These are phyloP conservation scores for Phellinidium pouzarii DNA, from an alignment of 1,284 basidiomycete species.

Conservation along the genomic window DNA sequence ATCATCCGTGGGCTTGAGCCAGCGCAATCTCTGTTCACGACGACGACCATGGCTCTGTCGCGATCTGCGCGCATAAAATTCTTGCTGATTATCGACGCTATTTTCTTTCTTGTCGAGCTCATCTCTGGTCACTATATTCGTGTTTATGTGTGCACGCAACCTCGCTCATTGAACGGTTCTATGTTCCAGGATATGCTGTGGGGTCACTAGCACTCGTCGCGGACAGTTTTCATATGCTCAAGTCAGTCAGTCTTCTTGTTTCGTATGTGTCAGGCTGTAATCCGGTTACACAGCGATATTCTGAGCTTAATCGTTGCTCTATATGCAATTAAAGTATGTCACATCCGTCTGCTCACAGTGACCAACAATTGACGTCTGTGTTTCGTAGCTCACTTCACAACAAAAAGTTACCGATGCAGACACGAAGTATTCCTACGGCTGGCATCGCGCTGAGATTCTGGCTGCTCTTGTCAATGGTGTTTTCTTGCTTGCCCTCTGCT, in stretches of 20 bases:
- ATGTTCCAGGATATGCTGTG: constrained; percentile 74
- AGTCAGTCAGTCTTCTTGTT: constrained; percentile 43
- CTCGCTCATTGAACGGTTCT: constrained; percentile 9
- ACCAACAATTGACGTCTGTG: constrained; percentile 13
- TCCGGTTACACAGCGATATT: constrained; percentile 62
- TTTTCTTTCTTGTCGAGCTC: constrained; percentile 93
- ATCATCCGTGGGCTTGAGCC: not conserved
- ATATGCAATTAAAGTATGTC: constrained; percentile 88
- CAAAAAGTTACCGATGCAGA: constrained; percentile 24
- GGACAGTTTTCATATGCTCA: constrained; percentile 98
- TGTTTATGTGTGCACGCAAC: not conserved
- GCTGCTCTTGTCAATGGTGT: constrained; percentile 95
- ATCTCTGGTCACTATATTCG: constrained; percentile 48
- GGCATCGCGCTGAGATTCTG: constrained; percentile 98
- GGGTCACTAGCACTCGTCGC: constrained; percentile 94
- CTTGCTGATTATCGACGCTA: constrained; percentile 77
- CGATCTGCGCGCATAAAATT: constrained; percentile 74
- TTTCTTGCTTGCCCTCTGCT: constrained; percentile 92
- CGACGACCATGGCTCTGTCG: constrained; percentile 48
- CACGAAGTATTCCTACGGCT: constrained; percentile 83
- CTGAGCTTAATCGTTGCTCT: constrained; percentile 92
- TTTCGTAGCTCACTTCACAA: constrained; percentile 44
- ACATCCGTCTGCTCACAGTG: constrained; percentile 6
- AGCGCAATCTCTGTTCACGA: not conserved
- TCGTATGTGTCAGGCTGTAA: constrained; percentile 4